A percentile compares a stretch with the other conserved stretches of the same genome.
Evolutionary conservation across 441 rosid genomes (phyloP).

Genomic region (Jatropha podagrica): DNA sequence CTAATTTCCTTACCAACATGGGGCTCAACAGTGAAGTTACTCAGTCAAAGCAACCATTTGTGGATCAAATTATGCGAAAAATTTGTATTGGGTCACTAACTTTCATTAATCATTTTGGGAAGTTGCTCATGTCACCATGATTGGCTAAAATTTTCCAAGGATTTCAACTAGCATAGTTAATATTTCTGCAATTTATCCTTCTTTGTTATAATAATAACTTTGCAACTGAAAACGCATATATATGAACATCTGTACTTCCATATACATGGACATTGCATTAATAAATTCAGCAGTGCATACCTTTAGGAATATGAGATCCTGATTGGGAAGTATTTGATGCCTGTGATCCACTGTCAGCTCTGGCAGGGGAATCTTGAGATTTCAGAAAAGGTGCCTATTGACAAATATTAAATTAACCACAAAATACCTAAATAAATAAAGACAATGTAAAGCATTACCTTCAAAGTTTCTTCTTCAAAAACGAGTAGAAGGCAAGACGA

Average conservation of each 20-base stretch:
- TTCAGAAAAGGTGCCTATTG: constrained; percentile 60
- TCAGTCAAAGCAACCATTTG: background rate
- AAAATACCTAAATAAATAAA: background rate
- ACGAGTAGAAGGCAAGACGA: constrained; percentile 1
- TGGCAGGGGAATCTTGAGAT: constrained; percentile 52
- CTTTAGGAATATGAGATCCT: constrained; percentile 61
- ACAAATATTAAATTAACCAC: constrained; percentile 18
- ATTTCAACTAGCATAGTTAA: background rate
- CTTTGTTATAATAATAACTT: background rate
- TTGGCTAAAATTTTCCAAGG: background rate
- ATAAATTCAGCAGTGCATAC: constrained; percentile 36
- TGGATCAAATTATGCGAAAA: background rate
- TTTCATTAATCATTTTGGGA: background rate
- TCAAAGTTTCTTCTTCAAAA: background rate
- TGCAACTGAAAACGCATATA: background rate
- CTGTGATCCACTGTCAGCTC: constrained; percentile 53
- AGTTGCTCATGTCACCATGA: background rate
- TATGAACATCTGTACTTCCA: background rate
- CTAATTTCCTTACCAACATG: background rate
- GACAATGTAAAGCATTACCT: background rate
- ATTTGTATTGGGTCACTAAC: background rate
- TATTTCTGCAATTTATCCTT: background rate
- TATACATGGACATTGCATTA: background rate
- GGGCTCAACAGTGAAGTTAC: background rate
- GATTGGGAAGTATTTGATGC: constrained; percentile 47